Evolutionary conservation across 1,284 basidiomycete genomes (phyloP), one percentile per base, ranked within the genome.

Genomic region (Meira nashicola): DNA sequence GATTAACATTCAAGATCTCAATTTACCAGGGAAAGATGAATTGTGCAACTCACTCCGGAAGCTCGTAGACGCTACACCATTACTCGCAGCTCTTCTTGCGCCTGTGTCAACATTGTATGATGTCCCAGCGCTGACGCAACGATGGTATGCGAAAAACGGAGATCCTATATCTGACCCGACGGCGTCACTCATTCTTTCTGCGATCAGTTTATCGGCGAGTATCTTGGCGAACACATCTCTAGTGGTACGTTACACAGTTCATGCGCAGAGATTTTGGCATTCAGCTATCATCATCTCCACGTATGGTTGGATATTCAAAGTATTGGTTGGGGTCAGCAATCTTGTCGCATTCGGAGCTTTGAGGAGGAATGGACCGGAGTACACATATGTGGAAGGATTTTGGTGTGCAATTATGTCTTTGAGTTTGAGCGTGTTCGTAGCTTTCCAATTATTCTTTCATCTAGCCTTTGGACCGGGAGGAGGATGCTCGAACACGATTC

Each of bases 221-320:
- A 55, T 82, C 33, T 46, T 80, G 7, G 82, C 81, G 23, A 82
- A 82, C 60, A 62, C 70, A 3, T 65, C 82, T 2, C 68, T 83
- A 19, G 57, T 82, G 7, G 54, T 80, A 12, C 77, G 82, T 1
- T 83, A 82, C 70, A 79, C 80, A 0, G 60, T 58, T 54, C 51
- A n/a, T 25, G 39, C n/a, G 28, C 73, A 9, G 67, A 59, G 12
- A 59, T 59, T n/a, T 47, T 79, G 78, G 76, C 67, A 62, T n/a
- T 63, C 69, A 23, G 71, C 76, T 0, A 79, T 78, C 9, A 68
- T 70, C 14, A 60, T 78, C 23, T 81, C 80, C 0, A 65, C 80
- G 17, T 47, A 75, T 7, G 79, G 73, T 54, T 83, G 82, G 82
- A 50, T 80, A 9, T 65, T 68, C 28, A 83, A 81, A 65, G 80